Conservation (phyloP, 371 early-diverging fungal species). For the Nematocida ironsii region DNA sequence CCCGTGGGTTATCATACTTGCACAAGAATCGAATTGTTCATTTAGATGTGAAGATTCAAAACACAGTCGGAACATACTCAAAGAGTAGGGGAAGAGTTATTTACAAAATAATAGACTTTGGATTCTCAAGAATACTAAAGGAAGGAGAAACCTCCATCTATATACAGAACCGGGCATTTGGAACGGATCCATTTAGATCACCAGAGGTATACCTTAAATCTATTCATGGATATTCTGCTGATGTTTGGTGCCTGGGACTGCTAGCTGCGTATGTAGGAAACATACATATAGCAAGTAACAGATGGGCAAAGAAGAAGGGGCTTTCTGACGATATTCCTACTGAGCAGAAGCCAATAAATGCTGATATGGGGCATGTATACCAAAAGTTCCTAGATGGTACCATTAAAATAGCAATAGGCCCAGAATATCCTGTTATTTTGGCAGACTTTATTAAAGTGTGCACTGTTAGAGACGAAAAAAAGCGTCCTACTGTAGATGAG, state of each 20-base stretch:
- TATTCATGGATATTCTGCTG: constrained; percentile 65
- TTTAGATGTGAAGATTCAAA: constrained; percentile 69
- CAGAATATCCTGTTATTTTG: not conserved
- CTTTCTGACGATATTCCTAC: not conserved
- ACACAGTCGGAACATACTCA: constrained; percentile 63
- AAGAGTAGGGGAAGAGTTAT: constrained; percentile 36
- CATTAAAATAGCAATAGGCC: not conserved
- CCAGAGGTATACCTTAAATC: constrained; percentile 66
- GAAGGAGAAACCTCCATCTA: constrained; percentile 3
- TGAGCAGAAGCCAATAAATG: not conserved
- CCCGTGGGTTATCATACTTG: constrained; percentile 64
- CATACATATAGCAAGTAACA: not conserved
- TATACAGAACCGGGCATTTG: constrained; percentile 64
- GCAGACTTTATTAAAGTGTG: not conserved
- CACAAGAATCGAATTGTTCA: constrained; percentile 67
- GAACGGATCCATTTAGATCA: constrained; percentile 69
- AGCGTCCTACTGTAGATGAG: not conserved
- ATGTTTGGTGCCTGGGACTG: constrained; percentile 68
- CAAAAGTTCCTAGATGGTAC: not conserved
- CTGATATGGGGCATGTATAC: not conserved
- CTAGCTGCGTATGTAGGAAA: not conserved
- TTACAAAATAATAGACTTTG: constrained; percentile 70
- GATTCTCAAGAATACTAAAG: constrained; percentile 53
- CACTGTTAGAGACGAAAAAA: not conserved
- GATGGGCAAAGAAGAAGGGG: not conserved